Evolutionary conservation across 2,329 filamentous ascomycete genomes (phyloP), one percentile per base, ranked within the genome.

Genomic region (Myrmaecium sp.): DNA sequence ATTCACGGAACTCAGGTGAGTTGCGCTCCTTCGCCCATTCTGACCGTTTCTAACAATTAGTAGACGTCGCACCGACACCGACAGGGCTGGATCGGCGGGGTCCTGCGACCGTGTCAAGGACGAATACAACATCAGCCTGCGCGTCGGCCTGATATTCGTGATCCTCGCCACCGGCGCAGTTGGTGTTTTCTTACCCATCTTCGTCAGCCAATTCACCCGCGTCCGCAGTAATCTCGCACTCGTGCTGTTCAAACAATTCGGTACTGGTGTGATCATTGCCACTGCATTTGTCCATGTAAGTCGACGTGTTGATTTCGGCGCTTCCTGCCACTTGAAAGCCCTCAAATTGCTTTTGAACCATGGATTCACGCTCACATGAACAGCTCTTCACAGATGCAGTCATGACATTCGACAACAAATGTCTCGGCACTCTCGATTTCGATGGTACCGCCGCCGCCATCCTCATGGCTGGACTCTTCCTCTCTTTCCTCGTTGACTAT

Each of bases 401-500:
- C 5, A 58, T 83, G 15, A 79, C 81, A 71, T 82, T 84, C 38
- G 54, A 46, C 12, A 81, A 77, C 36, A 54, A 69, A 26, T 84
- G 78, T 38, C 51, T 84, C 8, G 70, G 72, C 4, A 14, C 18
- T 4, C 51, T 83, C 3, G 43, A 55, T 4, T 84, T 78, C 38
- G 78, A 84, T 47, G 66, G 58, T 3, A 78, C 72, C 0, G 68
- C 76, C 0, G 66, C 74, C 0, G 69, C 76, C 2, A 68, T 84
- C 21, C 62, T 77, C 24, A 76, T 83, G 69, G 77, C 70, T 0
- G 78, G 78, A 1, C 52, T 81, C 2, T 75, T 82, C 46, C 36
- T 82, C 3, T 74, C 77, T 0, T 83, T 82, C 47, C 39, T 78
- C 2, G 59, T 80, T 18, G 78, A 84, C 42, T 81, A 70, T 38